Evolutionary conservation across 306 rosid genomes (phyloP).

Genomic region (Alnus rubra): DNA sequence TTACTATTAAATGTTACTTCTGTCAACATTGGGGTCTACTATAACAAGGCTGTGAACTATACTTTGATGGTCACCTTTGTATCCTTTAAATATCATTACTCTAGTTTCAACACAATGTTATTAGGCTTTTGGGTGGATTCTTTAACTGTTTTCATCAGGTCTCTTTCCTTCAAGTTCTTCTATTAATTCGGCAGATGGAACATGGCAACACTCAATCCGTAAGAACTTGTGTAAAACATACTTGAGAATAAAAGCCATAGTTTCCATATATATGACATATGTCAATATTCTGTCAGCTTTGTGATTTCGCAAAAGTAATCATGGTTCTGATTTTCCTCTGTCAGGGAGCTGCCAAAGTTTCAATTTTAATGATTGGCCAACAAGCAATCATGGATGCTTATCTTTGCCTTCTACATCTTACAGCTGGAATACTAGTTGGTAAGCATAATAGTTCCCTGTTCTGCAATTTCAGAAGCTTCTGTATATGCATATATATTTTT

Average conservation of each 20-base stretch:
- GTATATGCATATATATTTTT: background rate
- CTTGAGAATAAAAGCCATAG: background rate
- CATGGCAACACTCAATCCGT: constrained; percentile 98
- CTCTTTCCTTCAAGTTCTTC: constrained; percentile 97
- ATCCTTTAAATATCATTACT: constrained; percentile 53
- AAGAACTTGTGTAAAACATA: constrained; percentile 37
- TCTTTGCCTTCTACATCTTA: constrained; percentile 92
- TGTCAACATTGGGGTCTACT: constrained; percentile 87
- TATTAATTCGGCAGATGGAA: constrained; percentile 97
- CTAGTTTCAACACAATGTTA: constrained; percentile 23
- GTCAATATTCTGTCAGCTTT: background rate
- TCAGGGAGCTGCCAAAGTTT: constrained; percentile 98
- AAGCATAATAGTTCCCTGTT: constrained; percentile 24
- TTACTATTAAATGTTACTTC: constrained; percentile 83
- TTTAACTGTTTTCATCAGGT: constrained; percentile 66
- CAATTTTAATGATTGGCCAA: constrained; percentile 91
- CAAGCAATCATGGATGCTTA: constrained; percentile 99
- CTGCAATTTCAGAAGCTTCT: background rate
- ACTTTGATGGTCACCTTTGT: constrained; percentile 99
- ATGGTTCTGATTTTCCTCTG: constrained; percentile 29
- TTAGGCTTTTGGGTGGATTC: constrained; percentile 37
- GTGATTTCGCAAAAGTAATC: background rate
- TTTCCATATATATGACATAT: background rate
- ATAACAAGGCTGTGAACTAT: constrained; percentile 96
- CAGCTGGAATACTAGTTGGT: constrained; percentile 98